Evolutionary conservation across 106 monocot genomes (phyloP).

Genomic region (Phalaenopsis equestris): DNA sequence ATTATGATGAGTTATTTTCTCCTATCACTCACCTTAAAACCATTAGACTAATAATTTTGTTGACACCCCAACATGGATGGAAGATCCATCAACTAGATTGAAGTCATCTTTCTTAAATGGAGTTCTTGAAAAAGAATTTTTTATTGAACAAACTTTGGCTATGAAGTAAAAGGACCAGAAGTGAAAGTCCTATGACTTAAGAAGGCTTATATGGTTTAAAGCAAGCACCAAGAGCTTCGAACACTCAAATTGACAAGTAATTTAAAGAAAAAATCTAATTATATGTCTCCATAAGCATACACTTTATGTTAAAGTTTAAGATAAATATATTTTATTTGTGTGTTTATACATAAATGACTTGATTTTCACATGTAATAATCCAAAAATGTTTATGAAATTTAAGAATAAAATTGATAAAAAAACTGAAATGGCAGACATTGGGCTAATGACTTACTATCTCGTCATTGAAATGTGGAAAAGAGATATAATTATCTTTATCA

Average conservation of each 20-base stretch:
- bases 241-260: neutral
- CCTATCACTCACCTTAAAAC: neutral
- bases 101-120: neutral
- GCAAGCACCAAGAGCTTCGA: neutral
- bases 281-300: neutral
- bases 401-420: neutral
- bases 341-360: neutral
- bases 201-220: neutral
- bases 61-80: neutral
- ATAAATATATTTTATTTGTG: neutral
- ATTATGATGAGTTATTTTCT: neutral
- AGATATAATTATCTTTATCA: neutral
- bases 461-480: neutral
- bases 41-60: neutral
- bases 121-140: no score
- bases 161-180: no score
- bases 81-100: neutral
- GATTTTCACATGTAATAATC: neutral
- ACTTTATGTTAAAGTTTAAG: neutral
- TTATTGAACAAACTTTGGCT: neutral
- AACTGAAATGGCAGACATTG: neutral
- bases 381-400: neutral
- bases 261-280: neutral
- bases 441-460: neutral
- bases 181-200: no score